Percentiles rank a stretch among this genome's conserved stretches.
These are phyloP conservation scores for Penicillium brasilianum DNA, from an alignment of 2,329 filamentous ascomycete species.

Conservation along the genomic window DNA sequence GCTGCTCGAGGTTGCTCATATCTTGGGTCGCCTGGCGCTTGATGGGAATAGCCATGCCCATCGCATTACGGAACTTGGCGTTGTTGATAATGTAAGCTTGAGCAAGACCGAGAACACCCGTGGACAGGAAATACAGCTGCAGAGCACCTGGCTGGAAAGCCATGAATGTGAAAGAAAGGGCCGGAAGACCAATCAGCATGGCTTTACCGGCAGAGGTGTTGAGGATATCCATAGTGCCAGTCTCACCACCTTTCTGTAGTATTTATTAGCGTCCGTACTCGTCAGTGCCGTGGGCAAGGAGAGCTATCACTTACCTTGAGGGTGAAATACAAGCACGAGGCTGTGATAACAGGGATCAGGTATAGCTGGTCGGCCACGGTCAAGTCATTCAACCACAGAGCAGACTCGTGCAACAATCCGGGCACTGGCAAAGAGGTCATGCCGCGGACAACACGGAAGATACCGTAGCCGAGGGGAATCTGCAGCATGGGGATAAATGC, in stretches of 20 bases:
- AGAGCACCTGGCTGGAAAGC: constrained; percentile 60
- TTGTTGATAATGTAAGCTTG: constrained; percentile 56
- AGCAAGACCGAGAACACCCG: constrained; percentile 41
- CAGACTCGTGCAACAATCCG: constrained; percentile 70
- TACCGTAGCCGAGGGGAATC: constrained; percentile 76
- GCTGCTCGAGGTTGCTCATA: constrained; percentile 3
- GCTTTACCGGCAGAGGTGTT: constrained; percentile 37
- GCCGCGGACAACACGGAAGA: constrained; percentile 75
- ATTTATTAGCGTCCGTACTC: constrained; percentile 5
- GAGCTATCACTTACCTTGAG: constrained; percentile 58
- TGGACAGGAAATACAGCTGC: constrained; percentile 66
- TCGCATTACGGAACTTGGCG: constrained; percentile 35
- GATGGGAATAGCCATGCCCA: constrained; percentile 33
- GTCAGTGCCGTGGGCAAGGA: neutral
- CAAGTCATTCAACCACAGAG: constrained; percentile 80
- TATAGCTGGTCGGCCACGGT: constrained; percentile 77
- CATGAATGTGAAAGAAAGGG: constrained; percentile 60
- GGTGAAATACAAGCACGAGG: constrained; percentile 61
- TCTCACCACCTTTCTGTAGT: constrained; percentile 46
- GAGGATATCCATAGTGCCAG: constrained; percentile 41
- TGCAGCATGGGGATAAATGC: constrained; percentile 65
- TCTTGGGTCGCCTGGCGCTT: neutral
- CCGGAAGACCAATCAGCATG: constrained; percentile 56
- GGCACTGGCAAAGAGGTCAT: constrained; percentile 84
- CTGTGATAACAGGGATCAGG: constrained; percentile 69